Base-by-base conservation (phyloP, 1,284 basidiomycete species). In the Pseudozyma flocculosa region DNA sequence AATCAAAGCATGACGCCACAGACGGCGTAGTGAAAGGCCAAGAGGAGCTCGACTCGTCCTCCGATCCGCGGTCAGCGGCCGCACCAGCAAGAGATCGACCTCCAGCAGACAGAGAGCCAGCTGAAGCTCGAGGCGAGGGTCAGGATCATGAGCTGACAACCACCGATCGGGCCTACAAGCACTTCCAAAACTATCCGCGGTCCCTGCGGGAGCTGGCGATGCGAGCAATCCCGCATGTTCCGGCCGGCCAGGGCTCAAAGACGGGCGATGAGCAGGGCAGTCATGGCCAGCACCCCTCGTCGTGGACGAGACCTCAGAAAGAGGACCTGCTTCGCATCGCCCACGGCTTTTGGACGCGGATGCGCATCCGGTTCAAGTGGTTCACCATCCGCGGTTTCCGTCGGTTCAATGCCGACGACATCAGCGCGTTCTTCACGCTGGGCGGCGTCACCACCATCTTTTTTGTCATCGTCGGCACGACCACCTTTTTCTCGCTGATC, bases 311-410 rank as follows among this genome's bases (percentile, higher is more conserved):
- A 32, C 72, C 76, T 1, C 75, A 71, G 1, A 65, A 75, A 13
- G 75, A 77, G 34, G 91, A 97, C 70, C 86, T 97, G 52, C 82
- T 98, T 36, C 85, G 85, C 23, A 87, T 92, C 3, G 87, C 94
- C 3, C 88, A 85, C 41, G 87, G 88, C 8, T 92, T 93, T 79
- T 94, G 91, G 88, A 85, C 94, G 66, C 85, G 95, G 2, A 78
- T 90, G 32, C 84, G 88, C 15, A 90, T 99, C 64, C 85, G 91
- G n/a, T 91, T 96, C 81, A 92, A 92, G 78, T 99, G 95, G 95
- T 89, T 94, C 67, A 93, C 92, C 11, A 95, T 98, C 69, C 85
- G 90, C 63, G 92, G 91, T 1, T 99, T 96, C 81, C 85, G 94
- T 30, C 87, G 87, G 68, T 99, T 95, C 81, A 93, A 96, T 67